phyloP scores from a whole-genome alignment of 1,284 basidiomycete species.

The Sanghuangporus weigelae region DNA sequence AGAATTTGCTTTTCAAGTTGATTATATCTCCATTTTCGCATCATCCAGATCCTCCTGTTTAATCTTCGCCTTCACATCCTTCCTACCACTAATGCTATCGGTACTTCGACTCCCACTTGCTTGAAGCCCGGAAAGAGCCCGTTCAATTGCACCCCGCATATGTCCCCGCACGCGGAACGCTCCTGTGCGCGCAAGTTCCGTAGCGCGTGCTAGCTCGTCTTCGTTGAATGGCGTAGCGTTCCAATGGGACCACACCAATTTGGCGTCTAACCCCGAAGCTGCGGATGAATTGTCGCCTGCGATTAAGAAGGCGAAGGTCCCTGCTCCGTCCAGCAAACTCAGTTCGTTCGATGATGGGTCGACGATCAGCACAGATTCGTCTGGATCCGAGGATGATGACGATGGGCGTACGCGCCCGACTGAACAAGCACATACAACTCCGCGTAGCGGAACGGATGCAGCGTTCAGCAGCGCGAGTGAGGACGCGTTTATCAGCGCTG shows the following conservation, averaged over 20 bases:
- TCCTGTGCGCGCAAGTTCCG: conserved; percentile 39
- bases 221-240: conserved; percentile 47
- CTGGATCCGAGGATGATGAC: background rate
- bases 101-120: background rate
- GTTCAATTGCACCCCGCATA: conserved; percentile 34
- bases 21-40: conserved; percentile 14
- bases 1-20: background rate
- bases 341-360: conserved; percentile 51
- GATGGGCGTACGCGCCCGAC: conserved; percentile 36
- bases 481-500: conserved; percentile 64
- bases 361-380: conserved; percentile 33
- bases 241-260: conserved; percentile 42
- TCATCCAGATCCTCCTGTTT: background rate
- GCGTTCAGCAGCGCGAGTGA: conserved; percentile 62
- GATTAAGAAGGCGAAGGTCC: conserved; percentile 68
- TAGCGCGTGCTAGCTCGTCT: conserved; percentile 38
- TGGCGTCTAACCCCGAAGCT: conserved; percentile 19
- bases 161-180: conserved; percentile 41
- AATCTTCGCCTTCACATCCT: background rate
- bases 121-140: background rate
- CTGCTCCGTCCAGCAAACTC: conserved; percentile 34
- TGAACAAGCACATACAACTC: conserved; percentile 61
- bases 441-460: conserved; percentile 63
- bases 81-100: background rate
- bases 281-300: conserved; percentile 26